Evolutionary conservation across 1,284 basidiomycete species (phyloP).

Genomic region (Apiotrichum montevideense): DNA sequence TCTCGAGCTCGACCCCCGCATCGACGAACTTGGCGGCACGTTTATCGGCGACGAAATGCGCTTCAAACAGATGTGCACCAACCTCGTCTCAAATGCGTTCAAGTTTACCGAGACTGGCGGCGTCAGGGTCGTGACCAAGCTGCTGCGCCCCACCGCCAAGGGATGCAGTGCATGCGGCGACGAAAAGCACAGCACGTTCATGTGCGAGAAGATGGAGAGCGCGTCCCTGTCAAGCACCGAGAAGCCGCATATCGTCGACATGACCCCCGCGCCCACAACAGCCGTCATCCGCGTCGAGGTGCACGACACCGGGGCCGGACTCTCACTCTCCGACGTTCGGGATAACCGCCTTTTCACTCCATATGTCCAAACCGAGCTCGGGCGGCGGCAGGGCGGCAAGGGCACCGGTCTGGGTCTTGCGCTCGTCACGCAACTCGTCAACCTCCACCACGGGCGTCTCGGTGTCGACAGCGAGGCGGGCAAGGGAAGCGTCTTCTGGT

Average conservation of each 20-base stretch:
- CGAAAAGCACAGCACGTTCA: too few species aligned
- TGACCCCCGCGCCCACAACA: too few species aligned
- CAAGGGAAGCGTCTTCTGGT: conserved; percentile 44
- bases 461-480: conserved; percentile 50
- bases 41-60: conserved; percentile 57
- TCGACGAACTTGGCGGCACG: conserved; percentile 57
- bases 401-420: conserved; percentile 79
- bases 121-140: conserved; percentile 39
- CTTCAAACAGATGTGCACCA: conserved; percentile 63
- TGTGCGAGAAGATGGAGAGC: too few species aligned
- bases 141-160: conserved; percentile 19
- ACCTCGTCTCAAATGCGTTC: conserved; percentile 47
- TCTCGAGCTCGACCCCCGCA: conserved; percentile 62
- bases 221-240: background rate
- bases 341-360: conserved; percentile 49
- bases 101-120: conserved; percentile 66
- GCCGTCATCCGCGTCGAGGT: conserved; percentile 69
- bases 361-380: conserved; percentile 51
- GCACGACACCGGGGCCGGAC: conserved; percentile 71
- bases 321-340: conserved; percentile 63
- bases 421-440: conserved; percentile 82
- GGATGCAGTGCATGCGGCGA: too few species aligned
- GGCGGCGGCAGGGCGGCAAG: conserved; percentile 75
- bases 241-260: conserved; percentile 3
- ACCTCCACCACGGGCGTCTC: conserved; percentile 69